Conservation (phyloP, 164 flowering plant species). For the Stephania yunnanensis region DNA sequence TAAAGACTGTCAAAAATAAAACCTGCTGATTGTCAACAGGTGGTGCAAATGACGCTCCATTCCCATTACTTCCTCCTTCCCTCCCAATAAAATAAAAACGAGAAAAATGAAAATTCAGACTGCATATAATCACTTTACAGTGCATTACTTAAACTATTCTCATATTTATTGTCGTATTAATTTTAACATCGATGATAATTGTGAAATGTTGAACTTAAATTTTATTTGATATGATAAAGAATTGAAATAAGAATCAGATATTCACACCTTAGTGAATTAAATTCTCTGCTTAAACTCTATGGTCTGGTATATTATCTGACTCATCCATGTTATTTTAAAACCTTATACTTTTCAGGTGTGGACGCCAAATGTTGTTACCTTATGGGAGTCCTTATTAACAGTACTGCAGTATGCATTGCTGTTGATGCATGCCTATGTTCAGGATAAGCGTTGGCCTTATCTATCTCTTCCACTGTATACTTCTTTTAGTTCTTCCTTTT, state of each 20-base stretch:
- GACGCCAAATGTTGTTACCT: constrained; percentile 73
- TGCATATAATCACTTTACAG: too few species aligned
- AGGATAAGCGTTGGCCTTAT: constrained; percentile 93
- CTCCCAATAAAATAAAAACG: too few species aligned
- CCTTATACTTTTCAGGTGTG: constrained; percentile 51
- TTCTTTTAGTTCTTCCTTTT: constrained; percentile 3
- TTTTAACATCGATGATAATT: too few species aligned
- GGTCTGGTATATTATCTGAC: neutral
- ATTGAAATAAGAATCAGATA: too few species aligned
- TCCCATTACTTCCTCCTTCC: neutral
- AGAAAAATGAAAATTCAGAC: neutral
- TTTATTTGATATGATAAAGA: too few species aligned
- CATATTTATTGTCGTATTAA: too few species aligned
- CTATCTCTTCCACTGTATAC: constrained; percentile 79
- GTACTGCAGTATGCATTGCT: constrained; percentile 76
- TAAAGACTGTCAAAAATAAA: too few species aligned
- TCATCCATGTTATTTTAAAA: neutral
- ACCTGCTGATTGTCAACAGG: neutral
- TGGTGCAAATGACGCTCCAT: neutral
- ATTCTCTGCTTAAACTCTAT: neutral
- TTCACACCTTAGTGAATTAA: too few species aligned
- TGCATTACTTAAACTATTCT: too few species aligned
- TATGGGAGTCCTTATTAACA: constrained; percentile 81
- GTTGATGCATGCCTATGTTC: constrained; percentile 86
- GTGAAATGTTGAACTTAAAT: too few species aligned